These are phyloP conservation scores for Microstegium vimineum DNA, from an alignment of 176 grass and related monocot species.

Conservation along the genomic window DNA sequence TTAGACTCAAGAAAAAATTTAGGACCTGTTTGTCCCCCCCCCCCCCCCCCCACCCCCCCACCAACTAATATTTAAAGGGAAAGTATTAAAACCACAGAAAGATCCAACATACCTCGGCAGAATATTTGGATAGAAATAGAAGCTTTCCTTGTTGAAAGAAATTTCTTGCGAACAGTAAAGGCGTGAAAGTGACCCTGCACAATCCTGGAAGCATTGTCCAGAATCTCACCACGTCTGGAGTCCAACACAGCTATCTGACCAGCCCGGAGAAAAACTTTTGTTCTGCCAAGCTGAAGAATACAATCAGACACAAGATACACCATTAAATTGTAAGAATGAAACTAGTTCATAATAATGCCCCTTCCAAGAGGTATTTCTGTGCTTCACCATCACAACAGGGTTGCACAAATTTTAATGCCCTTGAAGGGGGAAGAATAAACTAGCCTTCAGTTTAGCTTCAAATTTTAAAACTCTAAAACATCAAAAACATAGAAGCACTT, in stretches of 20 bases:
- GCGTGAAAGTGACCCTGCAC: conserved; percentile 62
- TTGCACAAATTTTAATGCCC: neutral
- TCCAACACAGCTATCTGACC: conserved; percentile 90
- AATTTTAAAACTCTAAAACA: neutral
- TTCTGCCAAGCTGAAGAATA: conserved; percentile 84
- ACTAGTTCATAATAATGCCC: neutral
- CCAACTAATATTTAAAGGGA: neutral
- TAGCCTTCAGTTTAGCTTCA: neutral
- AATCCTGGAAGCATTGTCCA: conserved; percentile 62
- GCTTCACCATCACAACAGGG: neutral
- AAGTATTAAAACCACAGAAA: neutral
- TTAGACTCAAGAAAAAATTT: neutral
- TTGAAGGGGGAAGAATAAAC: neutral
- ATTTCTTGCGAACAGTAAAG: conserved; percentile 53
- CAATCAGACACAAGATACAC: conserved; percentile 1
- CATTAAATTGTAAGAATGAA: conserved; percentile 9
- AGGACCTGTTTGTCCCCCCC: too few relatives aligned
- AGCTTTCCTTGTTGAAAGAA: conserved; percentile 48
- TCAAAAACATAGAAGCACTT: neutral
- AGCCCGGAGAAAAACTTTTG: conserved; percentile 83
- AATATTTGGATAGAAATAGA: conserved; percentile 67
- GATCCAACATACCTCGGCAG: conserved; percentile 54
- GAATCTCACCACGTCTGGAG: conserved; percentile 62
- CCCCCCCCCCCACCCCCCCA: too few relatives aligned
- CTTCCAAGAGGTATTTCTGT: neutral